These are phyloP conservation scores for Tremellales sp. DNA, from an alignment of 1,284 basidiomycete species.

Conservation along the genomic window DNA sequence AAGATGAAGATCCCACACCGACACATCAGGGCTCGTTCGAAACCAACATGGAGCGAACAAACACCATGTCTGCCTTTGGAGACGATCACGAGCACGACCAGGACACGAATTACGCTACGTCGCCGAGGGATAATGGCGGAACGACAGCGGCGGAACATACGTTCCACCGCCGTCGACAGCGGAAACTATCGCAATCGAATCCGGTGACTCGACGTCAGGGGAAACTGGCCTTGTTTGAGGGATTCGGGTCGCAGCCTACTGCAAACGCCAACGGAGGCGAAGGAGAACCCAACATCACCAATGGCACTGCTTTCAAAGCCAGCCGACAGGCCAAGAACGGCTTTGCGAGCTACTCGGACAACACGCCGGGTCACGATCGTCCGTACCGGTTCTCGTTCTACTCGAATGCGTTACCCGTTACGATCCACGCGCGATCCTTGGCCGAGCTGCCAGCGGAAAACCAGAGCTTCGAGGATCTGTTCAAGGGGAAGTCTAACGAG, in stretches of 20 bases:
- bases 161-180: slow-evolving; percentile 58
- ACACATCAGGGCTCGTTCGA: slow-evolving; percentile 1
- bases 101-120: slow-evolving; percentile 21
- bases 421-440: slow-evolving; percentile 89
- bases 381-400: slow-evolving; percentile 99
- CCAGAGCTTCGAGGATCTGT: slow-evolving; percentile 89
- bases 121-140: slow-evolving; percentile 24
- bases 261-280: slow-evolving; percentile 42
- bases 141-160: slow-evolving; percentile 25
- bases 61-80: slow-evolving; percentile 27
- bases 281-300: slow-evolving; percentile 13
- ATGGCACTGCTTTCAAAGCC: slow-evolving; percentile 38
- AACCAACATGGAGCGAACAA: slow-evolving; percentile 12
- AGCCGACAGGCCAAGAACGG: slow-evolving; percentile 33
- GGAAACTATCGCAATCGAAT: slow-evolving; percentile 78
- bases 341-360: slow-evolving; percentile 35
- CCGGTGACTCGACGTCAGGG: slow-evolving; percentile 60
- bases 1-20: background rate
- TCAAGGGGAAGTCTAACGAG: slow-evolving; percentile 51
- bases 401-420: slow-evolving; percentile 85
- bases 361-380: slow-evolving; percentile 67
- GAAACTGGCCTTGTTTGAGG: slow-evolving; percentile 91
- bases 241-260: slow-evolving; percentile 44
- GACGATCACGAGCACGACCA: slow-evolving; percentile 32
- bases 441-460: slow-evolving; percentile 91